Evolutionary conservation across 2,329 filamentous ascomycete species (phyloP).

Genomic region (Botryotinia narcissicola): DNA sequence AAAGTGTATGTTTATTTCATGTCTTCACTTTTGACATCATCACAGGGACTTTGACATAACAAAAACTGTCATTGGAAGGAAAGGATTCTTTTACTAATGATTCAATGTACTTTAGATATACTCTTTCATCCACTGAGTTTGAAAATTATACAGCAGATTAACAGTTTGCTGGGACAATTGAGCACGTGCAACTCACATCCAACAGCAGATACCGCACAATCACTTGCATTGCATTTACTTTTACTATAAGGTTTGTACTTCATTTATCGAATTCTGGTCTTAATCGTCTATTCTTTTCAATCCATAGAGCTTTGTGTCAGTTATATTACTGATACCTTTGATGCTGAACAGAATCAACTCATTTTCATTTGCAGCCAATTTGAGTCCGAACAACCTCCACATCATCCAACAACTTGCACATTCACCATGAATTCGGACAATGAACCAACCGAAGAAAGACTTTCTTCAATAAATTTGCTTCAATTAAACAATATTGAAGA

Average conservation of each 20-base stretch:
- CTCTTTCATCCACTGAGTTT: background rate
- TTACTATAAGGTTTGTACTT: background rate
- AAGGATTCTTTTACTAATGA: background rate
- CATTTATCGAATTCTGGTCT: background rate
- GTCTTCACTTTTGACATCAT: background rate
- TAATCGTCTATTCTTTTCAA: background rate
- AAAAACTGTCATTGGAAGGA: no score
- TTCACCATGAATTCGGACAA: background rate
- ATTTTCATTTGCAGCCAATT: background rate
- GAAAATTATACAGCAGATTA: background rate
- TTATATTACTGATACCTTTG: background rate
- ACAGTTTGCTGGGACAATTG: background rate
- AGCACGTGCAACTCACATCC: background rate
- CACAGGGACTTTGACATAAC: background rate
- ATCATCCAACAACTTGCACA: background rate
- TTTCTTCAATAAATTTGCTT: background rate
- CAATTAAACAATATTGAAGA: background rate
- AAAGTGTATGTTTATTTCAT: background rate
- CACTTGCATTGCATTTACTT: constrained; percentile 13
- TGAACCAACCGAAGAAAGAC: background rate
- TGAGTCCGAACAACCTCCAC: background rate
- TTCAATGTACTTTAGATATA: background rate
- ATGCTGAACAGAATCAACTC: background rate
- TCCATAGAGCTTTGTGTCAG: background rate
- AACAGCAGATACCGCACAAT: background rate